These are phyloP conservation scores for Phycomyces blakesleeanus DNA, from an alignment of 192 early-diverging fungal species.

Conservation along the genomic window DNA sequence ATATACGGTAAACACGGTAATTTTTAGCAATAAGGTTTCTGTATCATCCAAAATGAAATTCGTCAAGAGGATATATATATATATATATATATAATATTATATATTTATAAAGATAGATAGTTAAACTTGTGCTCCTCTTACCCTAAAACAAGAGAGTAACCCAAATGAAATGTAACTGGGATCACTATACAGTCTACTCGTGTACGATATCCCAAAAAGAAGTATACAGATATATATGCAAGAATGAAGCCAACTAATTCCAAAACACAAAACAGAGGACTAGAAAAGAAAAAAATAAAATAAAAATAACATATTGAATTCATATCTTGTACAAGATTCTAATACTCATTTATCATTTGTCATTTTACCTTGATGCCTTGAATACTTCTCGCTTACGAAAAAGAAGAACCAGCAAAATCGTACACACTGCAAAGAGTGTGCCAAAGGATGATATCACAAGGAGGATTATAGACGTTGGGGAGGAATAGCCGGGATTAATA, in stretches of 20 bases:
- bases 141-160: slow-evolving; percentile 33
- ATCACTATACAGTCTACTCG: slow-evolving; percentile 28
- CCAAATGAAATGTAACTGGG: slow-evolving; percentile 40
- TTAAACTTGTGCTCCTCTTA: background rate
- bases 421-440: slow-evolving; percentile 31
- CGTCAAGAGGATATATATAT: too few relatives aligned
- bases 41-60: too few relatives aligned
- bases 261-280: slow-evolving; percentile 46
- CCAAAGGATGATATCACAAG: slow-evolving; percentile 31
- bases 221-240: slow-evolving; percentile 31
- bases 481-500: slow-evolving; percentile 39
- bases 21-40: slow-evolving; percentile 51
- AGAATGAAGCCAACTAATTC: slow-evolving; percentile 47
- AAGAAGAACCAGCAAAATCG: slow-evolving; percentile 33
- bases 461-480: slow-evolving; percentile 32
- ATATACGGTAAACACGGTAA: slow-evolving; percentile 49
- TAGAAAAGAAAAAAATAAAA: slow-evolving; percentile 6
- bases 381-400: slow-evolving; percentile 38
- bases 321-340: too few relatives aligned
- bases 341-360: too few relatives aligned
- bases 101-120: background rate
- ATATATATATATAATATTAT: background rate
- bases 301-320: background rate
- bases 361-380: slow-evolving; percentile 42
- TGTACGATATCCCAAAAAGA: slow-evolving; percentile 31